phyloP scores from a whole-genome alignment of 2,329 filamentous ascomycete species.

The Thelonectria blattea region DNA sequence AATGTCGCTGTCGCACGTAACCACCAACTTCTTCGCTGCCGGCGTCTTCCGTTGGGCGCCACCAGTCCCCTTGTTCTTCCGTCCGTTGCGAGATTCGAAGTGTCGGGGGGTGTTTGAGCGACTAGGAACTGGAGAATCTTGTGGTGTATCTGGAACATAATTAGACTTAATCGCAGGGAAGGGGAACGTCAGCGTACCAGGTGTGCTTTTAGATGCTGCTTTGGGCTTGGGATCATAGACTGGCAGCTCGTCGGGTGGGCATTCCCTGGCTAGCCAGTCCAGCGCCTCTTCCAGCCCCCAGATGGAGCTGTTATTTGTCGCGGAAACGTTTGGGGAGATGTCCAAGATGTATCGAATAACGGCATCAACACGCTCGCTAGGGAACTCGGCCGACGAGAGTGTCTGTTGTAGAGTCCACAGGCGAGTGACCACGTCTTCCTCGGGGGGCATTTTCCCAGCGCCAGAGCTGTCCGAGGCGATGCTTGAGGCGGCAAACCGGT shows the following conservation, averaged over 20 bases:
- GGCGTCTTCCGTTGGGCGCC: slow-evolving; percentile 32
- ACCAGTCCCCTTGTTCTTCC: slow-evolving; percentile 44
- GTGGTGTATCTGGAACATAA: slow-evolving; percentile 50
- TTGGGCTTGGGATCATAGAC: slow-evolving; percentile 64
- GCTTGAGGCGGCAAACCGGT: slow-evolving; percentile 60
- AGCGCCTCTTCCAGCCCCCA: slow-evolving; percentile 90
- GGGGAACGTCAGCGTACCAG: slow-evolving; percentile 25
- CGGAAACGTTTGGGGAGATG: slow-evolving; percentile 66
- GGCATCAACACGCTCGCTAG: slow-evolving; percentile 64
- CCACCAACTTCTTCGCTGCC: slow-evolving; percentile 50
- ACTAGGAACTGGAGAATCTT: slow-evolving; percentile 57
- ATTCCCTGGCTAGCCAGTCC: slow-evolving; percentile 88
- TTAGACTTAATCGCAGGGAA: slow-evolving; percentile 12
- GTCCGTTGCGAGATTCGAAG: slow-evolving; percentile 32
- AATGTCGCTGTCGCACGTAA: slow-evolving; percentile 71
- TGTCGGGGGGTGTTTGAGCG: slow-evolving; percentile 57
- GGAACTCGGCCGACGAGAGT: slow-evolving; percentile 72
- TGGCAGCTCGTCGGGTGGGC: slow-evolving; percentile 70
- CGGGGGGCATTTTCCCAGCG: slow-evolving; percentile 62
- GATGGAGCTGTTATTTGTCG: slow-evolving; percentile 66
- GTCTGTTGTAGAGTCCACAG: slow-evolving; percentile 85
- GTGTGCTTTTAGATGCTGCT: slow-evolving; percentile 46
- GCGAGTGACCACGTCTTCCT: slow-evolving; percentile 80
- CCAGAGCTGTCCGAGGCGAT: slow-evolving; percentile 51
- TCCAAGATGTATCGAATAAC: slow-evolving; percentile 71